Evolutionary conservation across 2,329 filamentous ascomycete genomes (phyloP).

Genomic region (Aspergillus ibericus): DNA sequence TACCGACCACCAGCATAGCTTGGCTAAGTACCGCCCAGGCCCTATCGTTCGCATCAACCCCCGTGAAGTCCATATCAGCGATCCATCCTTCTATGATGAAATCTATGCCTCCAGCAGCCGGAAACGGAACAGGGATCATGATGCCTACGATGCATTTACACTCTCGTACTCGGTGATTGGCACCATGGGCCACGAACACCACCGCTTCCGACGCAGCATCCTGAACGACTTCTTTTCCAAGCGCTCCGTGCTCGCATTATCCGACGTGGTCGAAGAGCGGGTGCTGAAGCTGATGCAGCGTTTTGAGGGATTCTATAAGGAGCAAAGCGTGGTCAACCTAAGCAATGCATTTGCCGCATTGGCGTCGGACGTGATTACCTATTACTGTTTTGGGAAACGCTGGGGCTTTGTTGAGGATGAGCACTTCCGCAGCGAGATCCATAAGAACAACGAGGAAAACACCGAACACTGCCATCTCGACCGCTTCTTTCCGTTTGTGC

Average conservation of each 20-base stretch:
- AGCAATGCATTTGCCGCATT: slow-evolving; percentile 2
- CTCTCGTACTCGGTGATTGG: background rate
- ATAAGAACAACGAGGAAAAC: slow-evolving; percentile 14
- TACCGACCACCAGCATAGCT: background rate
- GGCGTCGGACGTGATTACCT: slow-evolving; percentile 5
- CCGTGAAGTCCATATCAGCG: slow-evolving; percentile 8
- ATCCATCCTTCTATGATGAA: slow-evolving; percentile 8
- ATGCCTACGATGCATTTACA: background rate
- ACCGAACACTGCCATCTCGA: slow-evolving; percentile 25
- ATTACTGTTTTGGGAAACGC: slow-evolving; percentile 2
- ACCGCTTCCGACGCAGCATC: slow-evolving; percentile 12
- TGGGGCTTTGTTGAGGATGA: background rate
- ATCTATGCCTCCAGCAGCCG: slow-evolving; percentile 7
- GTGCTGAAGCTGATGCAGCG: background rate
- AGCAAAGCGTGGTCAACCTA: background rate
- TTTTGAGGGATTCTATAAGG: background rate
- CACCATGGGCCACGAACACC: slow-evolving; percentile 6
- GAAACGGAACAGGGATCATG: slow-evolving; percentile 6
- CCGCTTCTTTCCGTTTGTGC: slow-evolving; percentile 20
- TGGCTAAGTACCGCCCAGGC: background rate
- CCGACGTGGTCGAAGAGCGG: background rate
- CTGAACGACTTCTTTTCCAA: slow-evolving; percentile 14
- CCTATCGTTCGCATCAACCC: slow-evolving; percentile 12
- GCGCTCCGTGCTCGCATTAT: background rate
- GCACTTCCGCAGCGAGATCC: slow-evolving; percentile 2